Percentiles rank a stretch among this genome's conserved stretches.
These are phyloP conservation scores for Oryza brachyantha DNA, from an alignment of 176 grass and related monocot genomes.

Conservation along the genomic window DNA sequence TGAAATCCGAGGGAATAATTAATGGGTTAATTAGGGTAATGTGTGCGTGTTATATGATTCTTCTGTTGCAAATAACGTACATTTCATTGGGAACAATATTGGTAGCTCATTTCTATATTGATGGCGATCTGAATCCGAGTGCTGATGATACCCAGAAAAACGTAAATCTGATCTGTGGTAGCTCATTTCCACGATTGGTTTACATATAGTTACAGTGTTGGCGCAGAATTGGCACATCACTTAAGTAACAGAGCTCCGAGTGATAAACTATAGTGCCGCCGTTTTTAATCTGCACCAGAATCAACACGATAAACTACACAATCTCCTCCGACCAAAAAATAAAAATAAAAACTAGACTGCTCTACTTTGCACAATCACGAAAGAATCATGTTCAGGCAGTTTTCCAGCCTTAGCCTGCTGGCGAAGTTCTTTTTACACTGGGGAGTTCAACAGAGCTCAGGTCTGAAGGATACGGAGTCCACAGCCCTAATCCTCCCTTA, in stretches of 20 bases:
- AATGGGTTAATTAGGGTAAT: too few relatives aligned
- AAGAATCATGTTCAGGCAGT: neutral
- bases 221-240: neutral
- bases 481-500: slow-evolving; percentile 82
- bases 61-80: neutral
- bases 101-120: neutral
- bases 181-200: neutral
- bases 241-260: neutral
- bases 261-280: neutral
- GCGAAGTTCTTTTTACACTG: slow-evolving; percentile 59
- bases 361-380: slow-evolving; percentile 22
- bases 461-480: slow-evolving; percentile 68
- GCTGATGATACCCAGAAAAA: neutral
- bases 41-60: neutral
- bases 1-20: neutral
- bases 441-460: slow-evolving; percentile 66
- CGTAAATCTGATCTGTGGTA: too few relatives aligned
- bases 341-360: too few relatives aligned
- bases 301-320: slow-evolving; percentile 16
- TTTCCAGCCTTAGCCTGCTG: slow-evolving; percentile 58
- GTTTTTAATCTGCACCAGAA: neutral
- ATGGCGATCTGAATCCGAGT: neutral
- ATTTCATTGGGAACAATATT: neutral
- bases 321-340: neutral
- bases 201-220: neutral